A percentile compares a stretch with the other conserved stretches of the same genome.
Conservation (phyloP, 495 filamentous ascomycete genomes). For the Aspergillus taichungensis region DNA sequence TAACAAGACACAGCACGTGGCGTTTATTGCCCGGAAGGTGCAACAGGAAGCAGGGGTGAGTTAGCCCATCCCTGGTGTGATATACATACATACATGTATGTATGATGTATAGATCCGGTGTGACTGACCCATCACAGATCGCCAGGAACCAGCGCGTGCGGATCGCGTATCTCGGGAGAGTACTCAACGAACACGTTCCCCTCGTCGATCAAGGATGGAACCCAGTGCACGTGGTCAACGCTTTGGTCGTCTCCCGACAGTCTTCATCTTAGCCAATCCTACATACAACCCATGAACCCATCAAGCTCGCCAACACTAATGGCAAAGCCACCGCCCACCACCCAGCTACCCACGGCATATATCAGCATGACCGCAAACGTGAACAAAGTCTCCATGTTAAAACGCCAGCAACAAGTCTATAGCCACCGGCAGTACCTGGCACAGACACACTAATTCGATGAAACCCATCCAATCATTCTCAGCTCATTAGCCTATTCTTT, state of each 20-base stretch:
- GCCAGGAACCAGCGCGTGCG: constrained; percentile 47
- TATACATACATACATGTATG: too few species aligned
- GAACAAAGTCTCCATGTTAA: too few species aligned
- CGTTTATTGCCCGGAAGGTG: constrained; percentile 51
- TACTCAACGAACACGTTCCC: constrained; percentile 58
- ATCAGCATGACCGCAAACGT: too few species aligned
- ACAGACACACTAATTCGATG: too few species aligned
- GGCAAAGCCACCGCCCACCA: too few species aligned
- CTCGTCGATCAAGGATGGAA: constrained; percentile 67
- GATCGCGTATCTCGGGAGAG: constrained; percentile 70
- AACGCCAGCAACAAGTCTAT: too few species aligned
- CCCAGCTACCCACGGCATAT: too few species aligned
- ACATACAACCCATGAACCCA: neutral
- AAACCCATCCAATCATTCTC: neutral
- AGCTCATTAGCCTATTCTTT: constrained; percentile 8
- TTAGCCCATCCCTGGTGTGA: constrained; percentile 5
- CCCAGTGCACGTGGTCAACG: constrained; percentile 69
- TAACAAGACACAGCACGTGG: constrained; percentile 52
- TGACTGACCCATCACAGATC: constrained; percentile 24
- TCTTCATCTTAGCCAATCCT: constrained; percentile 9
- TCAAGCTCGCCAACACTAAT: too few species aligned
- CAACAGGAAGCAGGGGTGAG: constrained; percentile 58
- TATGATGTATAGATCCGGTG: neutral
- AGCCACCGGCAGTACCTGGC: too few species aligned
- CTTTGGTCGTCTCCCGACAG: constrained; percentile 51